phyloP scores from a whole-genome alignment of 2,329 filamentous ascomycete genomes.

The Cryoendolithus antarcticus region DNA sequence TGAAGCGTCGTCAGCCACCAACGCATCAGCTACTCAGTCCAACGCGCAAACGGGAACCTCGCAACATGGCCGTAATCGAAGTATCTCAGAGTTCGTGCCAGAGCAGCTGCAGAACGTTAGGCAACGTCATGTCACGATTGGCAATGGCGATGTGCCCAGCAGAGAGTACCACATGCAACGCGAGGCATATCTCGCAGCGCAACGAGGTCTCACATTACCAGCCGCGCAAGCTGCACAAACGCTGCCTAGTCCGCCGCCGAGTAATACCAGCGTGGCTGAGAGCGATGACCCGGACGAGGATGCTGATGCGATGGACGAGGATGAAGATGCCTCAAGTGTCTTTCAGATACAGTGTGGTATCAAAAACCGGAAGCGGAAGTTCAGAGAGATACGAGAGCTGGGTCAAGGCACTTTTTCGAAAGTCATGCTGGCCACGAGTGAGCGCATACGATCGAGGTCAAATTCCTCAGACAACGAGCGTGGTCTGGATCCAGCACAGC shows the following conservation, averaged over 20 bases:
- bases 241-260: conserved; percentile 67
- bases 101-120: conserved; percentile 56
- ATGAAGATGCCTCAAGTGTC: conserved; percentile 27
- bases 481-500: conserved; percentile 54
- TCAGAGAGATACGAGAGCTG: conserved; percentile 66
- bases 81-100: conserved; percentile 77
- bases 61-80: conserved; percentile 59
- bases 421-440: conserved; percentile 79
- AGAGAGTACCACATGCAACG: conserved; percentile 51
- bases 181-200: conserved; percentile 68
- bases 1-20: conserved; percentile 21
- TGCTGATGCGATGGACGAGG: conserved; percentile 22
- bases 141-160: conserved; percentile 37
- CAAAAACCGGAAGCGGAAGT: conserved; percentile 64
- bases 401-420: conserved; percentile 94
- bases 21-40: conserved; percentile 13
- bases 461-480: conserved; percentile 23
- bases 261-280: conserved; percentile 49
- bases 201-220: conserved; percentile 58
- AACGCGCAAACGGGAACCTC: conserved; percentile 10
- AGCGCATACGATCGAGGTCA: conserved; percentile 33
- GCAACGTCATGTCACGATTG: conserved; percentile 58
- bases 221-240: conserved; percentile 10
- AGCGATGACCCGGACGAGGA: conserved; percentile 37
- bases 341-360: conserved; percentile 39